Percentiles rank a stretch among this genome's conserved stretches.
Evolutionary conservation across 1,284 basidiomycete species (phyloP).

Genomic region (Microbotryum scabiosae): DNA sequence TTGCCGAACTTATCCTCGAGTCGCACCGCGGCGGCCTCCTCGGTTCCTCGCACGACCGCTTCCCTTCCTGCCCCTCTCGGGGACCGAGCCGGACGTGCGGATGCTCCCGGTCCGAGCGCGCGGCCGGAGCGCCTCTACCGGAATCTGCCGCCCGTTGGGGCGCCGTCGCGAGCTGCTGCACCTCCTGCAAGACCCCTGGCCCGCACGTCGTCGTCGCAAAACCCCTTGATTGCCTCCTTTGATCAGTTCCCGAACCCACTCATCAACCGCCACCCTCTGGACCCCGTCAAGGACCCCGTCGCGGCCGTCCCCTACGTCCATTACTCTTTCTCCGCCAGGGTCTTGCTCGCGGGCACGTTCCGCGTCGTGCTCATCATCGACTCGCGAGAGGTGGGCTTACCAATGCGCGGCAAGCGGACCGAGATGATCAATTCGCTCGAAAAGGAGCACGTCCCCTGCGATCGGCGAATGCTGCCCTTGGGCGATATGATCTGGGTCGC

Average conservation of each 20-base stretch:
- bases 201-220: not conserved
- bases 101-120: not conserved
- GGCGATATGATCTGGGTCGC: constrained; percentile 54
- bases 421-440: constrained; percentile 40
- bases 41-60: too few species aligned
- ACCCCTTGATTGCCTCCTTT: constrained; percentile 13
- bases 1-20: too few species aligned
- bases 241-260: constrained; percentile 13
- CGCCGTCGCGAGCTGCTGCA: not conserved
- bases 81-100: not conserved
- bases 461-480: constrained; percentile 46
- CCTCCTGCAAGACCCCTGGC: not conserved
- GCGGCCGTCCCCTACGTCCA: constrained; percentile 30
- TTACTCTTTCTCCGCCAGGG: constrained; percentile 39
- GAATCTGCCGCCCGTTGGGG: not conserved
- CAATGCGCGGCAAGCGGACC: constrained; percentile 38
- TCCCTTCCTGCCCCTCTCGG: not conserved
- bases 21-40: too few species aligned
- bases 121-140: not conserved
- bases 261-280: constrained; percentile 28
- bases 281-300: constrained; percentile 17
- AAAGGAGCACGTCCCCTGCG: constrained; percentile 43
- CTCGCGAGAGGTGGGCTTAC: constrained; percentile 43
- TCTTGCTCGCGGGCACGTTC: constrained; percentile 45
- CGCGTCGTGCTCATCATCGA: constrained; percentile 50